Evolutionary conservation across 768 basidiomycete species (phyloP).

Genomic region (Tylopilus sp.): DNA sequence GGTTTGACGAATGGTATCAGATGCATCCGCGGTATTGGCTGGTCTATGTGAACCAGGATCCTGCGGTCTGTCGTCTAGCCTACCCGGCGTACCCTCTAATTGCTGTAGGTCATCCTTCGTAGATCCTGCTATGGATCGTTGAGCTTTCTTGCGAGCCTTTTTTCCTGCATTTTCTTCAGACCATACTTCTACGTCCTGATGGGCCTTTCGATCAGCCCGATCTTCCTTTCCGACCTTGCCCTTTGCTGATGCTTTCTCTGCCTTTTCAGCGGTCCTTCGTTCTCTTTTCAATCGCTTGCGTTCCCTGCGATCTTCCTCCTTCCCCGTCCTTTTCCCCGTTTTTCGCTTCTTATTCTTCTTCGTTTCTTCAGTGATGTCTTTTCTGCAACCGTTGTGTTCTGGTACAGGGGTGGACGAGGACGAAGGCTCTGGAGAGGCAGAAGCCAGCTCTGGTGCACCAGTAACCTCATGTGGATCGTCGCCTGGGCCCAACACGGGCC

Average conservation of each 20-base stretch:
- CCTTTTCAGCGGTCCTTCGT: conserved; percentile 14
- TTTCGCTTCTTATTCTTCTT: conserved; percentile 11
- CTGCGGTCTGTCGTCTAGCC: neutral
- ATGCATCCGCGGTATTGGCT: neutral
- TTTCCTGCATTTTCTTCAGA: neutral
- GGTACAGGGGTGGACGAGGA: neutral
- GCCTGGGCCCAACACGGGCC: conserved; percentile 61
- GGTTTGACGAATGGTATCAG: neutral
- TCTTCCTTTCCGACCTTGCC: neutral
- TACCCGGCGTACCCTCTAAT: neutral
- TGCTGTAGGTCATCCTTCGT: conserved; percentile 1
- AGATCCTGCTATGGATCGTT: conserved; percentile 5
- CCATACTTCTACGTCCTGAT: neutral
- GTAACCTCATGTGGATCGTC: neutral
- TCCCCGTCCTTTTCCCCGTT: conserved; percentile 5
- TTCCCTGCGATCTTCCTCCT: conserved; percentile 19
- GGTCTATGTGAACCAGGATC: neutral
- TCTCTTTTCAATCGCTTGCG: conserved; percentile 26
- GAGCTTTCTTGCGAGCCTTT: conserved; percentile 9
- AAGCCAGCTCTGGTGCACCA: neutral
- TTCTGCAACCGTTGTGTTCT: neutral
- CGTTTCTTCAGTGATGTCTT: neutral
- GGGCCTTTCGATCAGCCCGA: neutral
- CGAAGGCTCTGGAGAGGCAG: neutral
- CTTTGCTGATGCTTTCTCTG: conserved; percentile 1